phyloP scores from a whole-genome alignment of 495 filamentous ascomycete species.

The Acidiella bohemica region DNA sequence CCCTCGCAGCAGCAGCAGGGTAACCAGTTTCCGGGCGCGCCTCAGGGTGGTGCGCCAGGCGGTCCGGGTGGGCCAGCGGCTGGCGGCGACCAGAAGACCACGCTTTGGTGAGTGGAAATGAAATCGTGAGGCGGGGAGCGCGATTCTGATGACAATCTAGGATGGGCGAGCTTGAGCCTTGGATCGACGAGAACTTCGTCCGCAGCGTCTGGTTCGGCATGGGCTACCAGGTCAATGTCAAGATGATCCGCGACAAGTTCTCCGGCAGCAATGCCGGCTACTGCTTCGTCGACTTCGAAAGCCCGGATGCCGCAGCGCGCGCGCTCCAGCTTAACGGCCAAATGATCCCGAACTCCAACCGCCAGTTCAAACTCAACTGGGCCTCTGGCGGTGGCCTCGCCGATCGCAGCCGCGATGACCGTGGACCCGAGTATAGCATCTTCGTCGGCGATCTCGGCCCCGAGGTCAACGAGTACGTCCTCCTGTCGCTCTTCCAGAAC shows the following conservation, averaged over 20 bases:
- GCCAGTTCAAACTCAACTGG: constrained; percentile 99
- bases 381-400: constrained; percentile 91
- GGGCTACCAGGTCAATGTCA: constrained; percentile 90
- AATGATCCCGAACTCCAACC: constrained; percentile 83
- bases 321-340: constrained; percentile 80
- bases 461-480: constrained; percentile 96
- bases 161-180: constrained; percentile 99
- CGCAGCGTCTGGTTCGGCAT: constrained; percentile 84
- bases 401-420: constrained; percentile 86
- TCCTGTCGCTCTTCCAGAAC: constrained; percentile 91
- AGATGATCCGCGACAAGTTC: constrained; percentile 99
- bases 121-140: not conserved
- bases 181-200: constrained; percentile 99
- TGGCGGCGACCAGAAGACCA: constrained; percentile 58
- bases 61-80: constrained; percentile 30
- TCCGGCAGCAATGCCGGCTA: constrained; percentile 98
- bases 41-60: constrained; percentile 20
- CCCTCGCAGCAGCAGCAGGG: constrained; percentile 17
- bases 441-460: constrained; percentile 97
- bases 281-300: constrained; percentile 92
- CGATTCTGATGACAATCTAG: constrained; percentile 31
- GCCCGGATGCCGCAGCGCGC: constrained; percentile 74
- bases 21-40: constrained; percentile 4
- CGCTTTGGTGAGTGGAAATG: constrained; percentile 55
- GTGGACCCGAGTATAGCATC: constrained; percentile 89